A percentile compares a stretch with the other conserved stretches of the same genome.
phyloP scores from a whole-genome alignment of 257 asterid species.

The Primulina eburnea region DNA sequence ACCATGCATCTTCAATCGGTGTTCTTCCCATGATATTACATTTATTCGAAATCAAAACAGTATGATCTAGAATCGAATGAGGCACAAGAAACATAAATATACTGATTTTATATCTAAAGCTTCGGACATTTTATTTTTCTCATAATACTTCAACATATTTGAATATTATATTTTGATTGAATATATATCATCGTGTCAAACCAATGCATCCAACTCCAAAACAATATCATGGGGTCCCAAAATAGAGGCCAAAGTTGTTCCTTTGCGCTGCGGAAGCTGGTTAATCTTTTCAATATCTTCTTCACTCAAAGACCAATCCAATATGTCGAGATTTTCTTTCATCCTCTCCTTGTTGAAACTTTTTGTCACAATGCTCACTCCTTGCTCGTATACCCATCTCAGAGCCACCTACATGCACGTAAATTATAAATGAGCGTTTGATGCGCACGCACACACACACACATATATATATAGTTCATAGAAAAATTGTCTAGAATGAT shows the following conservation, averaged over 20 bases:
- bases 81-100: too few relatives aligned
- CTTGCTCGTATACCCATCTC: constrained; percentile 62
- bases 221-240: constrained; percentile 34
- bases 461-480: background rate
- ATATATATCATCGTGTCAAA: constrained; percentile 1
- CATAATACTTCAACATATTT: too few relatives aligned
- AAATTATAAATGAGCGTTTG: background rate
- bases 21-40: too few relatives aligned
- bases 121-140: too few relatives aligned
- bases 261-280: constrained; percentile 41
- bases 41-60: too few relatives aligned
- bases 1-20: too few relatives aligned
- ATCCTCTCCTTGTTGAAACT: constrained; percentile 62
- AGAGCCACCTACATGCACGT: constrained; percentile 43
- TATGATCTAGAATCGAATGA: too few relatives aligned
- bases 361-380: constrained; percentile 47
- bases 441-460: background rate
- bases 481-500: background rate
- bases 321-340: constrained; percentile 47
- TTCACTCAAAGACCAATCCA: constrained; percentile 45
- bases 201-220: constrained; percentile 46
- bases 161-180: too few relatives aligned
- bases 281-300: constrained; percentile 41
- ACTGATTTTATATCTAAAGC: too few relatives aligned
- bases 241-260: constrained; percentile 31